Evolutionary conservation across 2,329 filamentous ascomycete species (phyloP).

Genomic region (Venturia oleaginea): DNA sequence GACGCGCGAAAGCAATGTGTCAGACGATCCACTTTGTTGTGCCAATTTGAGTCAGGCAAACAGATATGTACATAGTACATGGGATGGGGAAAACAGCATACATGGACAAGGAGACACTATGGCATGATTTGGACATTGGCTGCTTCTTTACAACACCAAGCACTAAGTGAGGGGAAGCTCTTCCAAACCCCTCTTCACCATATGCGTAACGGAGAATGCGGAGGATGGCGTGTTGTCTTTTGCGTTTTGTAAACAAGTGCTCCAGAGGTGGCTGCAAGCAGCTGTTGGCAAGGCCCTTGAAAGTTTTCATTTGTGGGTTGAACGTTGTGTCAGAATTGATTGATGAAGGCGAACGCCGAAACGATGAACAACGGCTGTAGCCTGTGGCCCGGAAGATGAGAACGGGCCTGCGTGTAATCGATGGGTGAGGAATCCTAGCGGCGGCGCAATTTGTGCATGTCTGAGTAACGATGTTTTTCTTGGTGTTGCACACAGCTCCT

Average conservation of each 20-base stretch:
- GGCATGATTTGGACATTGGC: neutral
- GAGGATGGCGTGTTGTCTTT: neutral
- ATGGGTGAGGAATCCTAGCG: neutral
- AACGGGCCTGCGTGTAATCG: neutral
- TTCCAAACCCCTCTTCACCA: neutral
- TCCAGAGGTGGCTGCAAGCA: neutral
- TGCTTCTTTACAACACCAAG: neutral
- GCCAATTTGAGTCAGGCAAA: neutral
- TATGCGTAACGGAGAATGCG: neutral
- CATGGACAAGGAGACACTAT: neutral
- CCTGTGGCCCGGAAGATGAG: neutral
- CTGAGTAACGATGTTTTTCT: neutral
- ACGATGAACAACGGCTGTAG: neutral
- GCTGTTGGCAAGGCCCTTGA: neutral
- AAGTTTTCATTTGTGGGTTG: neutral
- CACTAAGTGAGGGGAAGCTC: neutral
- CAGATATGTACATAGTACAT: neutral
- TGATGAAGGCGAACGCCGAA: neutral
- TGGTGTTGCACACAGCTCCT: neutral
- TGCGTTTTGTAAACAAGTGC: neutral
- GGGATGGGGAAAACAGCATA: neutral
- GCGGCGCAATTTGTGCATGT: neutral
- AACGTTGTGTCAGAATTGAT: neutral
- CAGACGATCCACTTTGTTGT: conserved; percentile 5
- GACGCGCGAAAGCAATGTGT: conserved; percentile 2